phyloP scores from a whole-genome alignment of 2,329 filamentous ascomycete genomes.

The Fusarium brachygibbosum region DNA sequence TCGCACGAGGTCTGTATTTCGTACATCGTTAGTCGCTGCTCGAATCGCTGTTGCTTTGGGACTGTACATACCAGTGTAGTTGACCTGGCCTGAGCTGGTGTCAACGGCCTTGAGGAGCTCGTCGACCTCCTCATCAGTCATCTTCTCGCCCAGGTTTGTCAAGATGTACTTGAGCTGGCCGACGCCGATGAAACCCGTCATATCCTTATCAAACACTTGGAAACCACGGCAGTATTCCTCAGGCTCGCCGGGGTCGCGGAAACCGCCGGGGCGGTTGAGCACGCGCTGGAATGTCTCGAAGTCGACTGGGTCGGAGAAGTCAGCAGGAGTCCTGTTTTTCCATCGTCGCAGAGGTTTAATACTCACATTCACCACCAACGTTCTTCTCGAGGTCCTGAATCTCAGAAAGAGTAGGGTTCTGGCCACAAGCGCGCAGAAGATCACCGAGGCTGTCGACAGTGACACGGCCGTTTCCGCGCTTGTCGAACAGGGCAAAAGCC shows the following conservation, averaged over 20 bases:
- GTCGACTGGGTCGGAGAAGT: constrained; percentile 75
- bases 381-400: constrained; percentile 93
- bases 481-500: constrained; percentile 99
- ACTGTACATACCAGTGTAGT: constrained; percentile 82
- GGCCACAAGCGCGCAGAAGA: constrained; percentile 93
- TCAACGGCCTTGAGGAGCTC: constrained; percentile 99
- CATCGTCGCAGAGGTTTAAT: neutral
- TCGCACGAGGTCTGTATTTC: constrained; percentile 77
- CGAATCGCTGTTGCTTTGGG: neutral
- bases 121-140: constrained; percentile 98
- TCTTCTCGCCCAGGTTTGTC: constrained; percentile 98
- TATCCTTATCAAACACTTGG: constrained; percentile 99
- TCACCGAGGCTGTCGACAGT: constrained; percentile 89
- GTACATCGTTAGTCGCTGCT: constrained; percentile 5
- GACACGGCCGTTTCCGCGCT: constrained; percentile 96
- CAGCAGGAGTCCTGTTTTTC: neutral
- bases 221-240: constrained; percentile 99
- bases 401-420: constrained; percentile 96
- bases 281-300: constrained; percentile 98
- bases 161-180: constrained; percentile 98
- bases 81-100: constrained; percentile 94
- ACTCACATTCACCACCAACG: constrained; percentile 91
- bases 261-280: constrained; percentile 96
- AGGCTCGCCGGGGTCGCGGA: constrained; percentile 97
- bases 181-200: constrained; percentile 97